These are phyloP conservation scores for Ceratocystis cacaofunesta DNA, from an alignment of 2,329 filamentous ascomycete species.

Conservation along the genomic window DNA sequence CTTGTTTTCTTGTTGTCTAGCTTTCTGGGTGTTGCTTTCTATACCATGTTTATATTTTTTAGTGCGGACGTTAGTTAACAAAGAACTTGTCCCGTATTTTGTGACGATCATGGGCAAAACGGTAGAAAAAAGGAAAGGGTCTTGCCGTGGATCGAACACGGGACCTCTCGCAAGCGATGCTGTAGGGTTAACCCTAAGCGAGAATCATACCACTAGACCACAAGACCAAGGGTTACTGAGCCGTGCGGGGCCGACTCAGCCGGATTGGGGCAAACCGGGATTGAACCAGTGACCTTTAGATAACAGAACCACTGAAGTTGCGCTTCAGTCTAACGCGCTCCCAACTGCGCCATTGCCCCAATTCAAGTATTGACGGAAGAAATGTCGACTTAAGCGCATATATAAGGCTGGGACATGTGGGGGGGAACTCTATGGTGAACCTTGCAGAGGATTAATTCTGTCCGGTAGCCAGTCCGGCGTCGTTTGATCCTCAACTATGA, in stretches of 20 bases:
- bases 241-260: conserved; percentile 18
- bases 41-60: background rate
- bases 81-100: background rate
- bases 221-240: conserved; percentile 26
- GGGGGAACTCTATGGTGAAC: too few relatives aligned
- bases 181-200: conserved; percentile 43
- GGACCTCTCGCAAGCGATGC: conserved; percentile 19
- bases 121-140: conserved; percentile 7
- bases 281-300: conserved; percentile 13
- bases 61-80: background rate
- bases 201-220: conserved; percentile 59
- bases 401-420: too few relatives aligned
- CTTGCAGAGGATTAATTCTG: too few relatives aligned
- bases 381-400: too few relatives aligned
- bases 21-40: background rate
- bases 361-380: background rate
- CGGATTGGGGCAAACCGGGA: conserved; percentile 9
- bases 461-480: too few relatives aligned
- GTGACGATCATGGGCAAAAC: background rate
- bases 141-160: conserved; percentile 20
- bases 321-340: conserved; percentile 1
- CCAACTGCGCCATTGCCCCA: conserved; percentile 9
- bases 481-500: too few relatives aligned
- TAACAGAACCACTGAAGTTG: conserved; percentile 11
- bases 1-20: background rate